Base-by-base conservation (phyloP, 2,329 filamentous ascomycete species). In the Ophiosphaerella korrae region DNA sequence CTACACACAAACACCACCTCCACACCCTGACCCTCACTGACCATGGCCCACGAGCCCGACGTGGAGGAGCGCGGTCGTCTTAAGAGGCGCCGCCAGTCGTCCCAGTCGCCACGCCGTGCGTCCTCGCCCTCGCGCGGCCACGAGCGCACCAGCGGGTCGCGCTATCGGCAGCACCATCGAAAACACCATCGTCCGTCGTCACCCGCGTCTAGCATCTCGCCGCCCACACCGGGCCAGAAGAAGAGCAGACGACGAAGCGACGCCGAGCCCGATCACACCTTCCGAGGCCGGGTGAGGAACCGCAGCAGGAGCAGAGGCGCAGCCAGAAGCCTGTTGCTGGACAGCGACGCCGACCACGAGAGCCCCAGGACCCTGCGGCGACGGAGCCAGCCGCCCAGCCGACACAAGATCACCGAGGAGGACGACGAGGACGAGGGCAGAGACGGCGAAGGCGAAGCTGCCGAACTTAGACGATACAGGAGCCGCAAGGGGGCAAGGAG, bases 21-120 rank as follows among this genome's bases (percentile, higher is more conserved):
- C 14, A 16, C 42, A 6, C 33, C 16, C 42, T 42, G 23, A 51
- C 42, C 45, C 43, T 31, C 35, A 24, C 77, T 80, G 50, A 76
- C 78, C 57, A 71, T 72, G 11, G 68, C 67, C 78, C 70, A 24
- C 68, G 77, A 29, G 67, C 66, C 80, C 53, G 72, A 60, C 13
- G 50, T 55, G 29, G 58, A 69, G 46, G 64, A 68, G 32, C 66
- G 68, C n/a, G 68, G 68, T 24, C 67, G 68, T 31, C 60, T 70
- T 21, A 71, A 72, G 48, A 62, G 67, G 45, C 63, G 68, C 39
- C 60, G 67, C 7, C 54, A 58, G 40, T 64, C 64, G 21, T 69
- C 67, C 7, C 60, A 64, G 45, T 68, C 68, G 31, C 66, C 67
- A n/a, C 50, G 55, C 9, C 64, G 66, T 16, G 62, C 66, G 18